Evolutionary conservation across 345 rosid genomes (phyloP).

Genomic region (Dipteronia sinensis): DNA sequence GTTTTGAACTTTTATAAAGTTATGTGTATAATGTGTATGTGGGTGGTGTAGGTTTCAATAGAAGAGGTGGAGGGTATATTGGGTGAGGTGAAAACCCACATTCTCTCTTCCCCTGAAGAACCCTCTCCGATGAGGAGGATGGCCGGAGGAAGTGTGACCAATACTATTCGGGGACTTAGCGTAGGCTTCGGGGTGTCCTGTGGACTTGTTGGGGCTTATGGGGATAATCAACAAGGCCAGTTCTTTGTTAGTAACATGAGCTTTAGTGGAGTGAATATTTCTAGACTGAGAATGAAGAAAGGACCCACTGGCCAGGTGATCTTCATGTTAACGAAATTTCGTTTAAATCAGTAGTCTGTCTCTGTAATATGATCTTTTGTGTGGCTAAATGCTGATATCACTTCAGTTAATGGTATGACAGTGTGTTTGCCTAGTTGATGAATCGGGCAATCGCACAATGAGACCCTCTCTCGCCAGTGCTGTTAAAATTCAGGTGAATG

Average conservation of each 20-base stretch:
- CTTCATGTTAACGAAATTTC: neutral
- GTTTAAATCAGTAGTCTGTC: neutral
- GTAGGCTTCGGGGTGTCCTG: conserved; percentile 74
- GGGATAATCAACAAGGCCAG: conserved; percentile 81
- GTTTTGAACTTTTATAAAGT: neutral
- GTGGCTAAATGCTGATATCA: conserved; percentile 8
- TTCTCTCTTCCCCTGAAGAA: conserved; percentile 39
- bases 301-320: conserved; percentile 92
- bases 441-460: conserved; percentile 87
- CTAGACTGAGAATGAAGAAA: conserved; percentile 72
- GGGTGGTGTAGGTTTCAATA: conserved; percentile 55
- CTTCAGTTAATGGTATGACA: conserved; percentile 32
- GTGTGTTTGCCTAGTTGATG: conserved; percentile 97
- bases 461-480: conserved; percentile 87
- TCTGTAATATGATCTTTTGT: neutral
- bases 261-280: conserved; percentile 64
- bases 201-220: conserved; percentile 83
- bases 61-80: conserved; percentile 71
- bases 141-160: conserved; percentile 97
- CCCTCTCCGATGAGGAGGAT: conserved; percentile 52
- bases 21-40: neutral
- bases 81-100: conserved; percentile 52
- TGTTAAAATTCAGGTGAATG: conserved; percentile 85
- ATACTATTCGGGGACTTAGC: conserved; percentile 88
- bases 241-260: conserved; percentile 70